Evolutionary conservation across 2,329 filamentous ascomycete species (phyloP), one percentile per base, ranked within the genome.

Genomic region (Fusarium pseudoanthophilum): DNA sequence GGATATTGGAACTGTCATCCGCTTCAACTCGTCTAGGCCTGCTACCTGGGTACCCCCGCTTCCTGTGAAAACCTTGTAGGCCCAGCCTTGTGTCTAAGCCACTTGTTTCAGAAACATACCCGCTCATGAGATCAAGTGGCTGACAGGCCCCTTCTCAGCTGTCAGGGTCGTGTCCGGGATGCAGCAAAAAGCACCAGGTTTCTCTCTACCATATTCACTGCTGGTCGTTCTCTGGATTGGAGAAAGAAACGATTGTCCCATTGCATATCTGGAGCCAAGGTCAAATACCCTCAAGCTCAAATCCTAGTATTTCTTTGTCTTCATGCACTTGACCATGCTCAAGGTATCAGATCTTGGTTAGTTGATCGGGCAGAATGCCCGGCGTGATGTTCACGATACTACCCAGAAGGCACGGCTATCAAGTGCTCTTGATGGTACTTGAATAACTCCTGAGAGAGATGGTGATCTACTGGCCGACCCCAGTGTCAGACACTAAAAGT

Each of bases 51-150:
- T 57, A 63, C 37, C 68, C 74, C 66, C 42, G 70, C 64, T 60
- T 43, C 28, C 26, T 45, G 45, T 43, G 58, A 55, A 42, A 32
- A 30, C 24, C n/a, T 57, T 66, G 68, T 65, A 61, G 64, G 64
- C 63, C 55, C 34, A 67, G 61, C 58, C 32, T 75, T 70, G 75
- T 70, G 62, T 62, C 53, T 63, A 76, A 76, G 76, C 76, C 72
- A 77, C 75, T 71, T 67, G 75, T 78, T 78, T 78, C 76, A 77
- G 72, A 76, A 69, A 34, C 37, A 69, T 34, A 57, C 57, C 43
- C 48, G 30, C 36, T 60, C 62, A 60, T n/a, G 42, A 64, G 63
- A 68, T 74, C 62, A 58, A 75, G 69, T 73, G 76, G 76, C 75
- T 67, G 64, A 40, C 51, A 75, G 56, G 60, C 37, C 49, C 18